phyloP scores from a whole-genome alignment of 192 early-diverging fungal species.

The Podila epigama region DNA sequence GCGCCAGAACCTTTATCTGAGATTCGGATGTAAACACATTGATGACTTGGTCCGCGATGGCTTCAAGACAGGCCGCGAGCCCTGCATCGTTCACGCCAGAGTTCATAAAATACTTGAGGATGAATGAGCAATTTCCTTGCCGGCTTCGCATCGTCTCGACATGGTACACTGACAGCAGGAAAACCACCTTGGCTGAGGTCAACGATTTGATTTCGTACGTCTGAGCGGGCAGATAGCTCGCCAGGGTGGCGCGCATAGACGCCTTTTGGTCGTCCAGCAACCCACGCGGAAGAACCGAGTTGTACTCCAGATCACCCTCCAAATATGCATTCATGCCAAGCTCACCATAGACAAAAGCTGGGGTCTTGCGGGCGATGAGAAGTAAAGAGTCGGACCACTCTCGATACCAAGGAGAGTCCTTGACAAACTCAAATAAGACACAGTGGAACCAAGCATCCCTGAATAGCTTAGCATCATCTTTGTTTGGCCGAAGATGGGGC shows the following conservation, averaged over 20 bases:
- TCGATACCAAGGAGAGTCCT: conserved; percentile 77
- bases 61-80: conserved; percentile 75
- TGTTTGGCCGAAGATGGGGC: conserved; percentile 57
- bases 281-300: conserved; percentile 74
- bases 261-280: conserved; percentile 55
- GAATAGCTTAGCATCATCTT: conserved; percentile 75
- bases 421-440: conserved; percentile 78
- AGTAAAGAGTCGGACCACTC: conserved; percentile 74
- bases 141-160: conserved; percentile 83
- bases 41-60: conserved; percentile 73
- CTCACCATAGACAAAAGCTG: conserved; percentile 77
- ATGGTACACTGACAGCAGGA: conserved; percentile 82
- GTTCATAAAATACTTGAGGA: conserved; percentile 86
- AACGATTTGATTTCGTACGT: conserved; percentile 63
- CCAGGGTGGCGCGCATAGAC: conserved; percentile 63
- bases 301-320: conserved; percentile 87
- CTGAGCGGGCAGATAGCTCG: conserved; percentile 61
- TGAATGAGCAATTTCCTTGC: conserved; percentile 69
- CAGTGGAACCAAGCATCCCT: conserved; percentile 93
- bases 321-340: conserved; percentile 70
- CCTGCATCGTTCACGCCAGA: conserved; percentile 81
- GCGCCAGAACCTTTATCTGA: conserved; percentile 48
- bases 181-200: conserved; percentile 77
- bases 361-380: conserved; percentile 83
- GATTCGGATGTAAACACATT: conserved; percentile 59